Conservation (phyloP, 306 rosid species). For the Sophora flavescens region DNA sequence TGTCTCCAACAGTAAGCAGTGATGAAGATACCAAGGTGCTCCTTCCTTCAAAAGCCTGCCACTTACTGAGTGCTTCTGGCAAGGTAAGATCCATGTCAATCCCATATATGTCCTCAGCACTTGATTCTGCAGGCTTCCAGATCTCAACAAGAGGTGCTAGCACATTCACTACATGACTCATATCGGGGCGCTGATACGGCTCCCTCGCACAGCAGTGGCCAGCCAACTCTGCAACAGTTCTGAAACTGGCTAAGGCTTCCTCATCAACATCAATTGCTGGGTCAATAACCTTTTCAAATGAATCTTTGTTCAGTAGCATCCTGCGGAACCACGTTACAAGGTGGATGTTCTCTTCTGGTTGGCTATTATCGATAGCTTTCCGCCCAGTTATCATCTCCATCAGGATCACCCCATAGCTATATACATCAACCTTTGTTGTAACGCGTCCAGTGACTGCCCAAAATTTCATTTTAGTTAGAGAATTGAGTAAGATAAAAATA, state of each 20-base stretch:
- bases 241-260: constrained; percentile 62
- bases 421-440: constrained; percentile 84
- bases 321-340: constrained; percentile 93
- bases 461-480: constrained; percentile 36
- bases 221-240: constrained; percentile 77
- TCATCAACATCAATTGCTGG: constrained; percentile 62
- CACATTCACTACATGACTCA: constrained; percentile 84
- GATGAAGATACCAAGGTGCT: constrained; percentile 53
- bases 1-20: constrained; percentile 50
- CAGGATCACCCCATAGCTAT: constrained; percentile 90
- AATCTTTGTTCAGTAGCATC: constrained; percentile 61
- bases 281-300: constrained; percentile 64
- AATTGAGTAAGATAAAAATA: constrained; percentile 17
- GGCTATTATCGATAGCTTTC: constrained; percentile 79
- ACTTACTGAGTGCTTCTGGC: constrained; percentile 66
- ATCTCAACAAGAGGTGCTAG: constrained; percentile 79
- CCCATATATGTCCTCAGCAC: constrained; percentile 56
- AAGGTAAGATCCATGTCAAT: constrained; percentile 67
- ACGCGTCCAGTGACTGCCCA: constrained; percentile 89
- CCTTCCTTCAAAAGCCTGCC: constrained; percentile 73
- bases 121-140: constrained; percentile 78
- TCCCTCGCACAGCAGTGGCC: constrained; percentile 85
- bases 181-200: constrained; percentile 88
- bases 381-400: constrained; percentile 92
- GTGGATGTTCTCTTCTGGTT: constrained; percentile 83